Evolutionary conservation across 805 yeast species (phyloP).

Genomic region (Myxozyma udenii): DNA sequence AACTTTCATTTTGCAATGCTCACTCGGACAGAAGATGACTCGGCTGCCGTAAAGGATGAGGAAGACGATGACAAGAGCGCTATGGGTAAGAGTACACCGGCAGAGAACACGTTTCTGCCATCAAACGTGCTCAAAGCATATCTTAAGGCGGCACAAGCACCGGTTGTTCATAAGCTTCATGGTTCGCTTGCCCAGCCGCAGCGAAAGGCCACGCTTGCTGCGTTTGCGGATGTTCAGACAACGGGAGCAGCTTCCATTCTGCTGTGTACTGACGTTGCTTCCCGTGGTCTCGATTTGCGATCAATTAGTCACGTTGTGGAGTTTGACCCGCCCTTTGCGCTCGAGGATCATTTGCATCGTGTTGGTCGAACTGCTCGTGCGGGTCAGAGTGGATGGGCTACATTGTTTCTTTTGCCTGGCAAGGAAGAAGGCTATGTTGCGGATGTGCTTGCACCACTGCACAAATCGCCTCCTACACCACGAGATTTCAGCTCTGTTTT

Average conservation of each 20-base stretch:
- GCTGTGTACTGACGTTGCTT: constrained; percentile 96
- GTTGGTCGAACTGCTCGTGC: constrained; percentile 98
- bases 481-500: constrained; percentile 44
- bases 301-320: constrained; percentile 82
- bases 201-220: constrained; percentile 71
- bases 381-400: constrained; percentile 78
- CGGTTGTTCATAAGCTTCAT: constrained; percentile 68
- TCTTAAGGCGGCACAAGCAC: constrained; percentile 32
- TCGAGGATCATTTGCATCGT: constrained; percentile 94
- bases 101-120: constrained; percentile 13
- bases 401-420: constrained; percentile 81
- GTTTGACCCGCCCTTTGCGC: constrained; percentile 89
- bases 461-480: constrained; percentile 51
- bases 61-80: constrained; percentile 33
- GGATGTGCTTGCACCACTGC: constrained; percentile 56
- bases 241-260: constrained; percentile 49
- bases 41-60: constrained; percentile 32
- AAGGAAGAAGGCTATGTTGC: constrained; percentile 74
- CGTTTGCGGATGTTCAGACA: constrained; percentile 42
- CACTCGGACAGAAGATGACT: constrained; percentile 51
- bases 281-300: constrained; percentile 93
- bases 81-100: neutral
- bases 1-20: constrained; percentile 83
- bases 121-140: constrained; percentile 9
- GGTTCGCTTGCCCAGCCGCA: constrained; percentile 85